Conservation (phyloP, 2,329 filamentous ascomycete genomes). For the Sclerotiophoma versabilis region DNA sequence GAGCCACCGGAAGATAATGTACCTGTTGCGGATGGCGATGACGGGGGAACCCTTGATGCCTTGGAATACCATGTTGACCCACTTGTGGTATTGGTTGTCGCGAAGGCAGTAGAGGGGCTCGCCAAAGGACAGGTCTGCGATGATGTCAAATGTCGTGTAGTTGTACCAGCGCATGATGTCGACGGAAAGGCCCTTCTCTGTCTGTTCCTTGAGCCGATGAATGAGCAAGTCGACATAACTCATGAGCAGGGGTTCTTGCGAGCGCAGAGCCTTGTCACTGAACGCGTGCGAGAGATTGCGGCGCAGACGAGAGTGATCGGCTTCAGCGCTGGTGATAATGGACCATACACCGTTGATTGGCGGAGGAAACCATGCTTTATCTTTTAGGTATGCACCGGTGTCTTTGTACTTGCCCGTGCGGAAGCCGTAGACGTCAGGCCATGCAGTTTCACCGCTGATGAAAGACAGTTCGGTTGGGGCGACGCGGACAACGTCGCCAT, state of each 20-base stretch:
- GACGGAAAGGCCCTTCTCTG: slow-evolving; percentile 14
- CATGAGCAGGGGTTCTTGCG: slow-evolving; percentile 51
- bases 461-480: slow-evolving; percentile 54
- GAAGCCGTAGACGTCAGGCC: slow-evolving; percentile 55
- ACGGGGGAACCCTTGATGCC: slow-evolving; percentile 18
- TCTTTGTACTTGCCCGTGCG: slow-evolving; percentile 46
- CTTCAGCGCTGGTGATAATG: slow-evolving; percentile 38
- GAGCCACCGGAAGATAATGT: slow-evolving; percentile 25
- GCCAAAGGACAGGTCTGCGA: slow-evolving; percentile 42
- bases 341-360: slow-evolving; percentile 40
- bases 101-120: slow-evolving; percentile 42
- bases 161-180: slow-evolving; percentile 44
- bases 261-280: slow-evolving; percentile 51
- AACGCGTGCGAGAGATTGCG: slow-evolving; percentile 53
- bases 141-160: slow-evolving; percentile 39
- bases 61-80: slow-evolving; percentile 34
- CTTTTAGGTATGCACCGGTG: slow-evolving; percentile 46
- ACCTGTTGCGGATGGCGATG: slow-evolving; percentile 24
- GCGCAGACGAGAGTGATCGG: slow-evolving; percentile 44
- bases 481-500: slow-evolving; percentile 54
- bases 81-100: slow-evolving; percentile 37
- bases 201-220: slow-evolving; percentile 38
- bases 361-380: slow-evolving; percentile 43
- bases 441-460: slow-evolving; percentile 53
- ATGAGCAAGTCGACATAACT: slow-evolving; percentile 51